Evolutionary conservation across 169 alveolate genomes (phyloP).

Genomic region (Plasmodium fragile): DNA sequence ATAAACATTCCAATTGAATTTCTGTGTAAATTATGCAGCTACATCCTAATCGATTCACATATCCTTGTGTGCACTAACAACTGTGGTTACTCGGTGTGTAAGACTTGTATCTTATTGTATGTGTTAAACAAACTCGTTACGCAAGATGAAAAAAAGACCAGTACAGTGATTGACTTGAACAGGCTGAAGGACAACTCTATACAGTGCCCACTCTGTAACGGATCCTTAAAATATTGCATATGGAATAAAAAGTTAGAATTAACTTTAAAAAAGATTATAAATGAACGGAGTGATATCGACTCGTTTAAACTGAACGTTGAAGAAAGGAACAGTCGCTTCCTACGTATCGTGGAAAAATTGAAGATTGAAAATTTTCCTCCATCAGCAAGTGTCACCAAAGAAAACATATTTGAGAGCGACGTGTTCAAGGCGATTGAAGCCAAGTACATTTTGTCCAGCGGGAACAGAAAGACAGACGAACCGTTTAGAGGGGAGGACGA

Average conservation of each 20-base stretch:
- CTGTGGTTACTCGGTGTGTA: constrained; percentile 77
- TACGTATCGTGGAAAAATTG: constrained; percentile 20
- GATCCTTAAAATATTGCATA: constrained; percentile 46
- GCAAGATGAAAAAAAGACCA: constrained; percentile 32
- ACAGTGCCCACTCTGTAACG: constrained; percentile 65
- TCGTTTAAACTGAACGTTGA: constrained; percentile 13
- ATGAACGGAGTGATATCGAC: constrained; percentile 53
- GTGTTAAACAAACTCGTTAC: constrained; percentile 7
- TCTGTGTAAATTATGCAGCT: constrained; percentile 61
- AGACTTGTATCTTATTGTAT: constrained; percentile 57
- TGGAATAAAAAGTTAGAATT: constrained; percentile 50
- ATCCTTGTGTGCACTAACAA: constrained; percentile 70
- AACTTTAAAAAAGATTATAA: constrained; percentile 39
- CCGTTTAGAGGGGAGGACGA: not conserved
- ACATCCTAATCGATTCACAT: constrained; percentile 28
- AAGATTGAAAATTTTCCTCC: constrained; percentile 57
- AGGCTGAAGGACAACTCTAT: constrained; percentile 2
- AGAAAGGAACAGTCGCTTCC: constrained; percentile 37
- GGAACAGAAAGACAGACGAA: not conserved
- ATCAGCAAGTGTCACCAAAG: not conserved
- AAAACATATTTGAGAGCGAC: not conserved
- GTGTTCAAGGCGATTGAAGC: constrained; percentile 22
- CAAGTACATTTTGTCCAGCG: not conserved
- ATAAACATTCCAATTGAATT: constrained; percentile 61
- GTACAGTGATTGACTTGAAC: not conserved